Evolutionary conservation across 73 alveolate genomes (phyloP).

Genomic region (Paramecium caudatum): DNA sequence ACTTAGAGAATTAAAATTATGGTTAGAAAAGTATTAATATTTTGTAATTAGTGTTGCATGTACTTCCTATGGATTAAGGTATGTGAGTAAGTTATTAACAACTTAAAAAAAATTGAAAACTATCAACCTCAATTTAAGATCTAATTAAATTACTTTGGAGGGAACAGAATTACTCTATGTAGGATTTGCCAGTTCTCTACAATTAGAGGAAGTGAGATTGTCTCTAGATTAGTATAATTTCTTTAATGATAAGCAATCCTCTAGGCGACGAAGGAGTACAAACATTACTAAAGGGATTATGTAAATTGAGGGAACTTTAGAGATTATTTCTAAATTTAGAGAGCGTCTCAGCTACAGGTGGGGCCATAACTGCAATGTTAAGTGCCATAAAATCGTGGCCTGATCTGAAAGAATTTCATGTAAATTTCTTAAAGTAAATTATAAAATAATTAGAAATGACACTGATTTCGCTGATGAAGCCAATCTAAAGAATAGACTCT

Average conservation of each 20-base stretch:
- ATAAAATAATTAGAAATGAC: background rate
- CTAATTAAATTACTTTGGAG: background rate
- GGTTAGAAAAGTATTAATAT: background rate
- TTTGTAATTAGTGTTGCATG: constrained; percentile 20
- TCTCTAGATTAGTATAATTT: constrained; percentile 50
- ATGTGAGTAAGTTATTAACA: constrained; percentile 12
- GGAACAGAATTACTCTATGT: constrained; percentile 42
- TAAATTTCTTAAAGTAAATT: constrained; percentile 31
- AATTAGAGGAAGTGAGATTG: constrained; percentile 2
- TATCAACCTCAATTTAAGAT: constrained; percentile 16
- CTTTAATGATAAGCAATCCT: background rate
- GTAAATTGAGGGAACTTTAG: background rate
- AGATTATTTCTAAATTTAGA: background rate
- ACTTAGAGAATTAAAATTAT: constrained; percentile 21
- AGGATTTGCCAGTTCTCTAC: constrained; percentile 8
- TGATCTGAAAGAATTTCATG: background rate
- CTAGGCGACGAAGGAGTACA: constrained; percentile 59
- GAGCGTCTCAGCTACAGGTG: background rate
- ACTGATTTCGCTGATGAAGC: constrained; percentile 37
- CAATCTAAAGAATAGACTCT: background rate
- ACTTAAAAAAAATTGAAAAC: background rate
- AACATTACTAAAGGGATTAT: constrained; percentile 22
- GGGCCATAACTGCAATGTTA: background rate
- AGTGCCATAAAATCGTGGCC: constrained; percentile 6
- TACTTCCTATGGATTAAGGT: constrained; percentile 48